These are phyloP conservation scores for Salix purpurea DNA, from an alignment of 345 rosid genomes.

Conservation along the genomic window DNA sequence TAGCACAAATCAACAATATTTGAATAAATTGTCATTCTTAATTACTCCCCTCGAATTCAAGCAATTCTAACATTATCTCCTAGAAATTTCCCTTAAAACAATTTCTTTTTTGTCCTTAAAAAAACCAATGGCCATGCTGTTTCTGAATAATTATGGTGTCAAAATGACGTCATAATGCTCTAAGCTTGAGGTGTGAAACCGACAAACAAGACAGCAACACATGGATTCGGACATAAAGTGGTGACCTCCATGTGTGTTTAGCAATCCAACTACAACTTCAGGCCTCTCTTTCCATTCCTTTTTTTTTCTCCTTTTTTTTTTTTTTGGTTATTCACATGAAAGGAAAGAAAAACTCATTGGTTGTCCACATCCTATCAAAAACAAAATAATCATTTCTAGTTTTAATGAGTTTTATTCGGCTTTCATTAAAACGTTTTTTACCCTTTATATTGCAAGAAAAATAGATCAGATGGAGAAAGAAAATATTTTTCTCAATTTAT, in stretches of 20 bases:
- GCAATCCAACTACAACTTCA: neutral
- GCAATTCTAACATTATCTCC: neutral
- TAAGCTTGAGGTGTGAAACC: slow-evolving; percentile 30
- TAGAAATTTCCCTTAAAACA: too few species aligned
- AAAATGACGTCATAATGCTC: slow-evolving; percentile 30
- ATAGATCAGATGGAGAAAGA: too few species aligned
- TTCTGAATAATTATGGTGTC: slow-evolving; percentile 1
- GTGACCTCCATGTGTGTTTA: slow-evolving; percentile 14
- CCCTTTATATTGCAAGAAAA: too few species aligned
- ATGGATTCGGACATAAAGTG: slow-evolving; percentile 6
- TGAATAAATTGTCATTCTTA: neutral
- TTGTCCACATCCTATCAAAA: too few species aligned
- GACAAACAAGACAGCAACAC: slow-evolving; percentile 17
- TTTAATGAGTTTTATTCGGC: too few species aligned
- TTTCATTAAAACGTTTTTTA: too few species aligned
- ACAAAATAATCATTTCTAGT: too few species aligned
- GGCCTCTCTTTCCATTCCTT: neutral
- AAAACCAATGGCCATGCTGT: neutral
- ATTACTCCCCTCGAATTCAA: neutral
- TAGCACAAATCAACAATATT: neutral
- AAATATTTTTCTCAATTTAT: too few species aligned
- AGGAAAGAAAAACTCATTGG: too few species aligned
- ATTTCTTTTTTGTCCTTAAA: too few species aligned
- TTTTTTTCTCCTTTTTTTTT: neutral
- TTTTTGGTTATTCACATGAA: too few species aligned